Conservation (phyloP, 2,329 filamentous ascomycete species). For the Plectosphaerella cucumerina region DNA sequence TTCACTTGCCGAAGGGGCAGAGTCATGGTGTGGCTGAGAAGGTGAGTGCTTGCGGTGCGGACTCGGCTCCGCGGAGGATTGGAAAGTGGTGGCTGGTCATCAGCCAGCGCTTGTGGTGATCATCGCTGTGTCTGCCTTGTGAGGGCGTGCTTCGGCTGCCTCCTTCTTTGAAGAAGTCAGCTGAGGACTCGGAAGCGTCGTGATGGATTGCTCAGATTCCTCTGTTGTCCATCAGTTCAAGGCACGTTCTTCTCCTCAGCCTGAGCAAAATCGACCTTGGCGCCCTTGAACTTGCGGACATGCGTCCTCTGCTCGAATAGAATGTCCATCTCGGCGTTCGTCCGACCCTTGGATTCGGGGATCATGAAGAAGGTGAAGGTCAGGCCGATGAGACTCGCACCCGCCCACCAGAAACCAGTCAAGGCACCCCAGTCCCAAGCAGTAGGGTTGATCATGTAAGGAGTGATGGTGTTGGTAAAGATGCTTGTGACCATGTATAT, state of each 20-base stretch:
- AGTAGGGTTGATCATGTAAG: conserved; percentile 11
- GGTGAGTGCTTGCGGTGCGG: no score
- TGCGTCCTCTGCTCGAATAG: conserved; percentile 18
- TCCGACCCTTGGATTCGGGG: conserved; percentile 17
- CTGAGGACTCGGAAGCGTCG: no score
- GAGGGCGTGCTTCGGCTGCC: no score
- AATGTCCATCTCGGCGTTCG: conserved; percentile 14
- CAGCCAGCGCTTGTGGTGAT: no score
- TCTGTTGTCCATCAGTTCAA: no score
- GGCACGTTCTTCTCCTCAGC: not conserved
- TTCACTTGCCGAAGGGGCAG: no score
- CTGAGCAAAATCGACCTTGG: not conserved
- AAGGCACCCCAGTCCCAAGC: conserved; percentile 14
- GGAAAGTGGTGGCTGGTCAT: no score
- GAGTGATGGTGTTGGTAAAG: conserved; percentile 12
- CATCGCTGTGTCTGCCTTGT: no score
- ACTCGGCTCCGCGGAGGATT: no score
- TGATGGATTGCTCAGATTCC: no score
- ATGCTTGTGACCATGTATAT: conserved; percentile 11
- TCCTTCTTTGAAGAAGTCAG: no score
- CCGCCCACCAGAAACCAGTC: conserved; percentile 14
- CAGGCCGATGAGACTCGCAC: conserved; percentile 5
- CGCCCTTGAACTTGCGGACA: conserved; percentile 11
- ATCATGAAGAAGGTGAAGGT: conserved; percentile 15
- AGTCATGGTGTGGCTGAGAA: no score